Conservation (phyloP, 2,329 filamentous ascomycete genomes). For the Hypoxylon sp. region DNA sequence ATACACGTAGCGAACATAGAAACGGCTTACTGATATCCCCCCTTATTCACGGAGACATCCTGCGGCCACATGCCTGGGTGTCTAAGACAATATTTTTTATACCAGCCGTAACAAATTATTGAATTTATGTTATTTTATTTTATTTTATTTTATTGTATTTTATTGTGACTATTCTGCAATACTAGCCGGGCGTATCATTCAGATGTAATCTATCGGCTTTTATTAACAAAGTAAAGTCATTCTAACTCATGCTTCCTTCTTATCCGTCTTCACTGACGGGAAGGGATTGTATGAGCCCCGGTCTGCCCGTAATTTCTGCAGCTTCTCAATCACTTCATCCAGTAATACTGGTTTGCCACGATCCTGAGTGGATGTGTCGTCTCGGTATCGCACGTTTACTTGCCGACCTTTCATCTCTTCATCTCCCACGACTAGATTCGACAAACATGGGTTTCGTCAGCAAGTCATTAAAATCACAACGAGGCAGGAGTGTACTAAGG, state of each 20-base stretch:
- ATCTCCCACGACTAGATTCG: conserved; percentile 46
- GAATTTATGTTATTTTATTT: neutral
- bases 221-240: neutral
- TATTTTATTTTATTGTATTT: conserved; percentile 12
- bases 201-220: conserved; percentile 12
- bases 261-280: conserved; percentile 39
- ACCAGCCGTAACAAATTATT: neutral
- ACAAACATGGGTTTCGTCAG: conserved; percentile 16
- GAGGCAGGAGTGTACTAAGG: neutral
- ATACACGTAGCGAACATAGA: neutral
- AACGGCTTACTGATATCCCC: neutral
- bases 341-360: conserved; percentile 46
- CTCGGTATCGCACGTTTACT: conserved; percentile 49
- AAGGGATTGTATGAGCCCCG: conserved; percentile 41
- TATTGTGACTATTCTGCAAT: neutral
- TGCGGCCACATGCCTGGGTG: neutral
- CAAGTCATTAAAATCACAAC: neutral
- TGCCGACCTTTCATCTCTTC: conserved; percentile 49
- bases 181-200: neutral
- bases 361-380: conserved; percentile 48
- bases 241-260: conserved; percentile 23
- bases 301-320: conserved; percentile 32
- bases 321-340: conserved; percentile 47
- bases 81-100: neutral
- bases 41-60: neutral